Percentiles rank a stretch among this genome's conserved stretches.
Conservation (phyloP, 306 rosid genomes). For the Lupinus albus region DNA sequence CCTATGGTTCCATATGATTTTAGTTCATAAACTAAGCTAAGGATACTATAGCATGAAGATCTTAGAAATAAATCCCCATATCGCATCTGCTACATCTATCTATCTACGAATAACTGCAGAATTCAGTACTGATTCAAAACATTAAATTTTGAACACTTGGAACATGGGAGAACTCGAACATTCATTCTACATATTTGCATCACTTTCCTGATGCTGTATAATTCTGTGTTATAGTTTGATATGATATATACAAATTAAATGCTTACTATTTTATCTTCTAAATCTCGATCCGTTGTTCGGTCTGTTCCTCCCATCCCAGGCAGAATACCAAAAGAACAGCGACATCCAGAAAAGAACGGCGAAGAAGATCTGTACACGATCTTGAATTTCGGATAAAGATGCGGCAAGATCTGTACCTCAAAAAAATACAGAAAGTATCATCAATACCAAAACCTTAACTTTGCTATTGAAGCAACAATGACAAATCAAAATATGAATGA, state of each 20-base stretch:
- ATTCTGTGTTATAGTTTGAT: conserved; percentile 35
- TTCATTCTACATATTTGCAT: conserved; percentile 29
- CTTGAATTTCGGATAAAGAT: conserved; percentile 63
- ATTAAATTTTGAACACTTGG: conserved; percentile 3
- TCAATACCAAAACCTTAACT: conserved; percentile 25
- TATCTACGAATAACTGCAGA: background rate
- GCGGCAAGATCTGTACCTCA: conserved; percentile 53
- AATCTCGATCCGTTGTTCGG: conserved; percentile 77
- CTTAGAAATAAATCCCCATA: background rate
- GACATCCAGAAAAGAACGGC: conserved; percentile 99
- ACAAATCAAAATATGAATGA: conserved; percentile 19
- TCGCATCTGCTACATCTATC: background rate
- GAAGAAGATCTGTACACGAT: conserved; percentile 74
- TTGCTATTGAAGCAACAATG: conserved; percentile 20
- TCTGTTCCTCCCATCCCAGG: conserved; percentile 77
- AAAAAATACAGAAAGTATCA: background rate
- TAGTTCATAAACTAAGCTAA: background rate
- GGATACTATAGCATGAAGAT: background rate
- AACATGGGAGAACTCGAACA: conserved; percentile 37
- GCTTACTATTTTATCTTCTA: conserved; percentile 63
- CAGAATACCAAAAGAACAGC: conserved; percentile 89
- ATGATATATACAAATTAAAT: conserved; percentile 57
- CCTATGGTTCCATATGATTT: conserved; percentile 2
- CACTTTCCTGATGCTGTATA: conserved; percentile 31
- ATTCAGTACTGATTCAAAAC: conserved; percentile 1